Evolutionary conservation across 225 moss, liverwort and hornwort species (phyloP).

Genomic region (Marchantia paleacea): DNA sequence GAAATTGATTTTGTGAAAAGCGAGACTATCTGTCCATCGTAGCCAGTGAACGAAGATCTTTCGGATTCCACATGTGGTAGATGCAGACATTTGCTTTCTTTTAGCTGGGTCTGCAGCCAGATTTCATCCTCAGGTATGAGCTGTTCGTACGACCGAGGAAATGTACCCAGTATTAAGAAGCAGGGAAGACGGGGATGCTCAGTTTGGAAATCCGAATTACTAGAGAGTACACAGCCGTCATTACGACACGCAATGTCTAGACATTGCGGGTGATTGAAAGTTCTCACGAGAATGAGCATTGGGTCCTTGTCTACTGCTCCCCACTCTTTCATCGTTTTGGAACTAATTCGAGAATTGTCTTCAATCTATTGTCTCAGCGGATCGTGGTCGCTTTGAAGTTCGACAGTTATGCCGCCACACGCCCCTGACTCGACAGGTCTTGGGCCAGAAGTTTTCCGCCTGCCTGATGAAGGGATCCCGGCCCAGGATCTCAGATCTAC

Average conservation of each 20-base stretch:
- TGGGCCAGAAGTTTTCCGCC: slow-evolving; percentile 5
- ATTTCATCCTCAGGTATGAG: slow-evolving; percentile 4
- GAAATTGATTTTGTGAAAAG: slow-evolving; percentile 11
- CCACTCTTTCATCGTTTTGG: neutral
- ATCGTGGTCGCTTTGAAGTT: slow-evolving; percentile 8
- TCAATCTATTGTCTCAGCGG: slow-evolving; percentile 7
- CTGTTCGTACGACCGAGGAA: neutral
- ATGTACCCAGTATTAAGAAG: neutral
- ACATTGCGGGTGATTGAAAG: neutral
- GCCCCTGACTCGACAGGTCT: slow-evolving; percentile 28
- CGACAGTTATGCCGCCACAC: slow-evolving; percentile 46
- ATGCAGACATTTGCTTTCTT: neutral
- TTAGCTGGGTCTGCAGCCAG: neutral
- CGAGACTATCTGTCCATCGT: neutral
- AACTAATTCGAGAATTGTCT: slow-evolving; percentile 8
- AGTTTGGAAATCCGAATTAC: neutral
- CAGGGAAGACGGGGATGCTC: neutral
- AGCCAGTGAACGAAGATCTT: neutral
- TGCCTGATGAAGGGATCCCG: slow-evolving; percentile 17
- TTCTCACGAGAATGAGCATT: neutral
- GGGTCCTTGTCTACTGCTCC: neutral
- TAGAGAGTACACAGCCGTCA: neutral
- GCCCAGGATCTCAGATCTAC: slow-evolving; percentile 28
- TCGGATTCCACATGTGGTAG: neutral
- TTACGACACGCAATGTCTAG: neutral